Evolutionary conservation across 1,139 yeast genomes (phyloP).

Genomic region (Taphrina betulina): DNA sequence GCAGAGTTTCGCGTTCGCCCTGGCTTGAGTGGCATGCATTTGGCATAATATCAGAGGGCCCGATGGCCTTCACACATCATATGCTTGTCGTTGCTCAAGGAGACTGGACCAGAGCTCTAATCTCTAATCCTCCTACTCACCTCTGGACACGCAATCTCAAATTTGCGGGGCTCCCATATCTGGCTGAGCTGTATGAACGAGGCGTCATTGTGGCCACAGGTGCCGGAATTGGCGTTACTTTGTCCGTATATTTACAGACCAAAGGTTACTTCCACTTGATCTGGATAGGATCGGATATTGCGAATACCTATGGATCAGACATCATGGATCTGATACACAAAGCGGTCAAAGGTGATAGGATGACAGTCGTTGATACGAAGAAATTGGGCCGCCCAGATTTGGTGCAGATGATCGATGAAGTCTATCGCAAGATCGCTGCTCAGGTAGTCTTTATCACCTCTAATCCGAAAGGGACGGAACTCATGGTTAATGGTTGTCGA

Average conservation of each 20-base stretch:
- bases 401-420: constrained; percentile 23
- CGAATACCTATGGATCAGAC: constrained; percentile 23
- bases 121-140: constrained; percentile 22
- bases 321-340: constrained; percentile 16
- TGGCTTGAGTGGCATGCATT: constrained; percentile 31
- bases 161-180: constrained; percentile 28
- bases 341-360: constrained; percentile 26
- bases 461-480: constrained; percentile 28
- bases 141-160: constrained; percentile 30
- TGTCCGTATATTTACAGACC: constrained; percentile 24
- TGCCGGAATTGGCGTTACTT: constrained; percentile 31
- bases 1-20: constrained; percentile 23
- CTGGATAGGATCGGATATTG: constrained; percentile 29
- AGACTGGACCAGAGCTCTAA: constrained; percentile 27
- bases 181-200: constrained; percentile 26
- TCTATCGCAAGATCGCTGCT: constrained; percentile 22
- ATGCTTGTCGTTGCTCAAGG: constrained; percentile 32
- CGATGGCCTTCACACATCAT: constrained; percentile 25
- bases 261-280: constrained; percentile 25
- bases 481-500: constrained; percentile 27
- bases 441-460: constrained; percentile 29
- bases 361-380: constrained; percentile 25
- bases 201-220: constrained; percentile 32
- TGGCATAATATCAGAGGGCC: constrained; percentile 30
- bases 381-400: constrained; percentile 23